Base-by-base conservation (phyloP, 2,329 filamentous ascomycete genomes). In the Sordariomycetes sp. region DNA sequence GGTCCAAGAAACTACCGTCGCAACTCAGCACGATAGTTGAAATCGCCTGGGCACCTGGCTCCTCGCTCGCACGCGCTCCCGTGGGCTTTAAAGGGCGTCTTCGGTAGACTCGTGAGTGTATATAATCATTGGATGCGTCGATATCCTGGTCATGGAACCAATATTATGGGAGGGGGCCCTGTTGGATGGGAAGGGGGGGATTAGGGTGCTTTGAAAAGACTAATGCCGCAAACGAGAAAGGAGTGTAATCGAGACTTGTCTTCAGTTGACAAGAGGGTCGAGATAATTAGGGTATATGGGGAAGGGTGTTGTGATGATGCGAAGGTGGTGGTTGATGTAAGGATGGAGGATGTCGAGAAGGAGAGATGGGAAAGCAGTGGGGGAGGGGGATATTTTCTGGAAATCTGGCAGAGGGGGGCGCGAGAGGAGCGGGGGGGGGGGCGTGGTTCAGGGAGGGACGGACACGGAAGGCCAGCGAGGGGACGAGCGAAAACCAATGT, bases 41-140 rank as follows among this genome's bases (percentile, higher is more conserved):
- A 74, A 80, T 79, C 76, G 76, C 67, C 72, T 70, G 64, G n/a
- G 67, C 55, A 39, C 32, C 52, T 32, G 45, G 55, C 68, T 72
- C 69, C 77, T 81, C 78, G 72, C 78, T 80, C 77, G 76, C 77
- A 74, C 77, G 76, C 78, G 74, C 76, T 82, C 79, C 79, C 82
- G 81, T 84, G 76, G 76, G 78, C 72, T 81, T 85, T 81, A 86
- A 85, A 85, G 82, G 77, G 81, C 84, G 80, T 78, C 79, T 76
- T 73, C 73, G 68, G 68, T 72, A 75, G 76, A 76, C 75, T 76
- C 62, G 73, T 64, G 67, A 64, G 69, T 71, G 62, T 64, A 69
- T 64, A 65, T 77, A 71, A 72, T 82, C 81, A 84, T 84, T 73
- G 69, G 71, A 67, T 63, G 66, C 63, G 66, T 61, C 62, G 66